Percentiles rank a stretch among this genome's conserved stretches.
phyloP scores from a whole-genome alignment of 2,329 filamentous ascomycete genomes.

The Fusarium hostae region DNA sequence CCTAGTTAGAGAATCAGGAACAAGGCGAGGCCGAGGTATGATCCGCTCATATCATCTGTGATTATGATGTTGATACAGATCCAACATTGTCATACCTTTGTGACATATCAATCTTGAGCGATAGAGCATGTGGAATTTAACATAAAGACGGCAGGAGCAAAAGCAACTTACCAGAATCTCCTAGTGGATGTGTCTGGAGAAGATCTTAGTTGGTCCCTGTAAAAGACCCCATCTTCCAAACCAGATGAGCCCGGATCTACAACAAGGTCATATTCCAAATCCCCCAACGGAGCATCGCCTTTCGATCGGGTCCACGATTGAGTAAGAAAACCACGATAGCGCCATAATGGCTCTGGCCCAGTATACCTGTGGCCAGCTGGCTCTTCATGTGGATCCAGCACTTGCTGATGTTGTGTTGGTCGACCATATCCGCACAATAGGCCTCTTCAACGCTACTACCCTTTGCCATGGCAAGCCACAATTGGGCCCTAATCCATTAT shows the following conservation, averaged over 20 bases:
- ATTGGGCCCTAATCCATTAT: not conserved
- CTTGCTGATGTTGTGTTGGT: constrained; percentile 15
- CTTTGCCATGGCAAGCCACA: not conserved
- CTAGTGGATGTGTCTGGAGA: not conserved
- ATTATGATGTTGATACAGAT: not conserved
- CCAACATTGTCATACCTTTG: not conserved
- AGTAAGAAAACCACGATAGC: constrained; percentile 2
- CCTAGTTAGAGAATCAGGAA: not conserved
- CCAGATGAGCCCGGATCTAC: constrained; percentile 13
- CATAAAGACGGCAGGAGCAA: not conserved
- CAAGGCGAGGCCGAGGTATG: constrained; percentile 5
- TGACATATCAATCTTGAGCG: not conserved
- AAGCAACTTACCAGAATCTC: not conserved
- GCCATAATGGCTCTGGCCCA: not conserved
- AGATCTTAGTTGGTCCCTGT: constrained; percentile 4
- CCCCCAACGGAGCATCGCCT: not conserved
- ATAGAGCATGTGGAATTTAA: not conserved
- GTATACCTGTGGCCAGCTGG: not conserved
- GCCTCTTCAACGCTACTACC: not conserved
- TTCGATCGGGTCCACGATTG: not conserved
- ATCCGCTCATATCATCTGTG: not conserved
- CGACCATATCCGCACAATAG: not conserved
- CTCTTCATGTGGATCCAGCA: constrained; percentile 5
- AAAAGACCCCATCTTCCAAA: constrained; percentile 10
- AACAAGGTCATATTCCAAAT: constrained; percentile 28